Evolutionary conservation across 495 filamentous ascomycete genomes (phyloP), one percentile per base, ranked within the genome.

Genomic region (Opeltia flavorubescens): DNA sequence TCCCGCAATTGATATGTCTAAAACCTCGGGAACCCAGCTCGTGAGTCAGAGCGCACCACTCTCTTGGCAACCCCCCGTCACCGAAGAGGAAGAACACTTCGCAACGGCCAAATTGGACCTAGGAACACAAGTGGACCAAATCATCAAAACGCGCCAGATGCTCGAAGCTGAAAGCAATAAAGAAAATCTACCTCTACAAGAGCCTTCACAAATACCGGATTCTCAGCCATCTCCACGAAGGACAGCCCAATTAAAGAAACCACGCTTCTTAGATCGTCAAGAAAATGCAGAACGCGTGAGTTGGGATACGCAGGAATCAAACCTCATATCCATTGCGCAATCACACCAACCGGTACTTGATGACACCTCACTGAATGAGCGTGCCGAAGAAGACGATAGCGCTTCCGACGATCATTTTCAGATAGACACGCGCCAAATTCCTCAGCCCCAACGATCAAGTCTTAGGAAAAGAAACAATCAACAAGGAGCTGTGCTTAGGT

Each of bases 231-330:
- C 48, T 44, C 15, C 18, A 28, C 25, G 49, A 43, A 44, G 49
- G 31, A 49, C 50, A 21, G 46, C 51, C 28, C 49, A 2, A 21
- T 26, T 31, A 39, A 46, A 39, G 29, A 57, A 56, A 50, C 33
- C 6, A 33, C 18, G 45, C 2, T 59, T 72, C 12, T 46, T 66
- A 13, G 69, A 72, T 53, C 57, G 43, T 7, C 67, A 73, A 46
- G 33, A 49, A 3, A 50, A 58, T 48, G 67, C 65, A 11, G 33
- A 50, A 27, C 42, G 58, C 17, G 44, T 50, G 55, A 57, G 15
- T 9, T 54, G 24, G 46, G 53, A 39, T 53, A 57, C 28, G 48
- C 59, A 44, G 44, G 6, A 35, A 13, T 2, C 35, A 39, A 39
- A 39, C 13, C 13, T 39, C 35, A 17, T n/a, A n/a, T n/a, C n/a